Evolutionary conservation across 2,329 filamentous ascomycete genomes (phyloP).

Genomic region (Ciborinia camelliae): DNA sequence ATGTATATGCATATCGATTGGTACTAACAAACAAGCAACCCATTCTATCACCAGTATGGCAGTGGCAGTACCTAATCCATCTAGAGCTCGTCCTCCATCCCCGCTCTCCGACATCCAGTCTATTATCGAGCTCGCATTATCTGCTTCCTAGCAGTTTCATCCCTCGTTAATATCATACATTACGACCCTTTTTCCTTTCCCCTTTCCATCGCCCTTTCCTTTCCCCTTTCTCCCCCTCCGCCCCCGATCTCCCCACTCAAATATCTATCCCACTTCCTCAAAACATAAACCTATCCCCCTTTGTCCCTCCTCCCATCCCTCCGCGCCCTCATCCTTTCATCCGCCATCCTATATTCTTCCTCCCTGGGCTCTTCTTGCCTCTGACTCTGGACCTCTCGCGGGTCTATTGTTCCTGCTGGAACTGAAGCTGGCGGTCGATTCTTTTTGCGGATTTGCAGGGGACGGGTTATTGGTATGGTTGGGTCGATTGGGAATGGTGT

Average conservation of each 20-base stretch:
- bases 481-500: neutral
- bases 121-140: neutral
- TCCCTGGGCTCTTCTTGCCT: neutral
- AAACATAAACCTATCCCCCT: no score
- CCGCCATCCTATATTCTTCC: slow-evolving; percentile 13
- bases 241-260: neutral
- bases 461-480: neutral
- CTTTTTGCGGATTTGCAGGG: neutral
- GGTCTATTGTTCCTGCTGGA: no score
- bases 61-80: neutral
- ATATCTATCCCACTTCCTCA: no score
- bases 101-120: neutral
- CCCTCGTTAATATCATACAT: neutral
- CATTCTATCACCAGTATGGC: no score
- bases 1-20: no score
- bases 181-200: no score
- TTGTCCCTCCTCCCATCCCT: slow-evolving; percentile 18
- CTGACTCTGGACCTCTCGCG: neutral
- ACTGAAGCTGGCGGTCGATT: neutral
- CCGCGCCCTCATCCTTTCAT: slow-evolving; percentile 12
- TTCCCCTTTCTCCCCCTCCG: no score
- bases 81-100: neutral
- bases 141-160: neutral
- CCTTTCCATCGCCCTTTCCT: neutral
- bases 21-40: neutral